Evolutionary conservation across 768 basidiomycete genomes (phyloP), one percentile per base, ranked within the genome.

Genomic region (Imleria badia): DNA sequence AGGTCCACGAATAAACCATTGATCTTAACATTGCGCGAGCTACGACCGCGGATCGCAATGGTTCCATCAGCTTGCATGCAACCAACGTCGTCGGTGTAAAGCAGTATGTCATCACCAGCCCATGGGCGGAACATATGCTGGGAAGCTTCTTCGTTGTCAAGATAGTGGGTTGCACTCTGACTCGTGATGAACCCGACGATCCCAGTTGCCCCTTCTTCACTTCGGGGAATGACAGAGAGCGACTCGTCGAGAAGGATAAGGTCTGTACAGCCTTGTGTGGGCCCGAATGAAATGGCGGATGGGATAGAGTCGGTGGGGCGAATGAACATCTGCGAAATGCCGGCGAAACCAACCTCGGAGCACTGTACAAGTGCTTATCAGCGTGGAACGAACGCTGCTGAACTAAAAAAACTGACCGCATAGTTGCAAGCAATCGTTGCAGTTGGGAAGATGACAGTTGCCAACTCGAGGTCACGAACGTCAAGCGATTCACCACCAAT

Each of bases 11-110:
- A 59, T 10, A 59, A 10, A 15, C 51, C 58, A 33, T 60, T 60
- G 42, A 55, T 48, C 47, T 60, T 59, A 46, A 59, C 52, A n/a
- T 43, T 59, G 36, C 58, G 58, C 33, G 58, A 60, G 26, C 52
- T 48, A 41, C 58, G 58, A 29, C 58, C 58, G 10, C 52, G 58
- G 13, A 59, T 59, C 6, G 33, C 17, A 15, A 59, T 55, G 31
- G 58, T 59, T 7, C 58, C 58, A 22, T 59, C 58, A 10, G 22
- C 58, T 33, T 60, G 58, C 58, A 59, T 59, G 58, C 51, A 60
- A 14, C 58, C 58, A 26, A 59, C 29, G 38, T 59, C 58, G 20
- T 60, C 47, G 6, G 58, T 59, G 34, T 60, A 59, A 30, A 59
- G 46, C 12, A 59, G 58, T 5, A 45, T 48, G 19, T 59, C 38